Conservation (phyloP, 345 rosid species). For the Brassica rapa region DNA sequence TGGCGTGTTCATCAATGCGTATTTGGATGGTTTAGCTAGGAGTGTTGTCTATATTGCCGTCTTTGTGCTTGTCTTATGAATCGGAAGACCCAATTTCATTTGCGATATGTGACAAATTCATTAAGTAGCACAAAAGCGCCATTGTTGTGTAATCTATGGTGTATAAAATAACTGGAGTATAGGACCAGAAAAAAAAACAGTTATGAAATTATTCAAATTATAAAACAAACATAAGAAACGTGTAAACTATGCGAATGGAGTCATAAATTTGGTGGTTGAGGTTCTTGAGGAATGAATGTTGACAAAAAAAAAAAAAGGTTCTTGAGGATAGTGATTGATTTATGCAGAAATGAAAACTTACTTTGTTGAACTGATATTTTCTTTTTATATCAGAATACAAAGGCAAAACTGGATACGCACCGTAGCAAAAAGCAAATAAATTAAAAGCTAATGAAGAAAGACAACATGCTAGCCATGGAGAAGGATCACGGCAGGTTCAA, state of each 20-base stretch:
- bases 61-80: slow-evolving; percentile 40
- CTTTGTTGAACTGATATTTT: slow-evolving; percentile 47
- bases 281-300: neutral
- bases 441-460: slow-evolving; percentile 31
- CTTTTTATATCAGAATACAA: slow-evolving; percentile 51
- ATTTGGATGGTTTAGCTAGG: slow-evolving; percentile 42
- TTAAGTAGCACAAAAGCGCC: slow-evolving; percentile 49
- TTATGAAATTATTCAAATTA: neutral
- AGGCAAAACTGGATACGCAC: slow-evolving; percentile 51
- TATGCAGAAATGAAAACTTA: slow-evolving; percentile 16
- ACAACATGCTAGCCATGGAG: neutral
- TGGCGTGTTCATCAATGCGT: slow-evolving; percentile 45
- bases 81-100: slow-evolving; percentile 44
- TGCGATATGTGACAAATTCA: slow-evolving; percentile 46
- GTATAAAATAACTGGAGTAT: slow-evolving; percentile 37
- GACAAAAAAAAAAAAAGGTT: neutral
- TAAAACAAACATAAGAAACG: neutral
- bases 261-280: neutral
- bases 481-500: slow-evolving; percentile 1
- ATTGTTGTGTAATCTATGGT: slow-evolving; percentile 41
- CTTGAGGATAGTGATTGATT: neutral
- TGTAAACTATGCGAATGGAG: neutral
- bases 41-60: slow-evolving; percentile 51
- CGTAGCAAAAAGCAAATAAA: slow-evolving; percentile 49
- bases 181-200: slow-evolving; percentile 37